phyloP scores from a whole-genome alignment of 2,329 filamentous ascomycete genomes.

The Cercospora sp. region DNA sequence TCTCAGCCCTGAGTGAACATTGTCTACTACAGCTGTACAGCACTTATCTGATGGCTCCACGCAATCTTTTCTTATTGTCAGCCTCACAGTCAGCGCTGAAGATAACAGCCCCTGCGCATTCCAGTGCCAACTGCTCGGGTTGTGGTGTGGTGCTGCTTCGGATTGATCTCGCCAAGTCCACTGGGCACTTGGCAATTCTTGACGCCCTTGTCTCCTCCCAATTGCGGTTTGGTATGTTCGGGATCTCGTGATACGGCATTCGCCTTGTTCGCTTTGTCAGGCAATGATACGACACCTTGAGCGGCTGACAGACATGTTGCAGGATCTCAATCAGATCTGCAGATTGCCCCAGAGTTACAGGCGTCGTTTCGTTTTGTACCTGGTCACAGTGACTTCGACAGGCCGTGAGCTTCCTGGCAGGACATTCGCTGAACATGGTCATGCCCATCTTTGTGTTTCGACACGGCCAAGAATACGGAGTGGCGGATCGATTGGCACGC shows the following conservation, averaged over 20 bases:
- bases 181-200: constrained; percentile 12
- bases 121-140: constrained; percentile 3
- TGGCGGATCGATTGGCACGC: not conserved
- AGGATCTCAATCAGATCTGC: not conserved
- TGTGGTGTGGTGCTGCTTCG: not conserved
- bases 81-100: not conserved
- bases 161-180: constrained; percentile 1
- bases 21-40: no score
- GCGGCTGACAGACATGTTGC: not conserved
- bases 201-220: constrained; percentile 7
- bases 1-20: no score
- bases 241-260: not conserved
- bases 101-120: not conserved
- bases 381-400: not conserved
- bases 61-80: not conserved
- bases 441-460: not conserved
- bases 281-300: not conserved
- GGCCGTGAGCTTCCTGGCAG: not conserved
- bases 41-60: not conserved
- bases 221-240: constrained; percentile 4
- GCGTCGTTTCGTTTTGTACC: not conserved
- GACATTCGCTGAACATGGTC: not conserved
- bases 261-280: constrained; percentile 7
- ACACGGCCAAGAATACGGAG: not conserved
- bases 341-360: not conserved